Conservation (phyloP, 176 grass and related monocot species). For the Microstegium vimineum region DNA sequence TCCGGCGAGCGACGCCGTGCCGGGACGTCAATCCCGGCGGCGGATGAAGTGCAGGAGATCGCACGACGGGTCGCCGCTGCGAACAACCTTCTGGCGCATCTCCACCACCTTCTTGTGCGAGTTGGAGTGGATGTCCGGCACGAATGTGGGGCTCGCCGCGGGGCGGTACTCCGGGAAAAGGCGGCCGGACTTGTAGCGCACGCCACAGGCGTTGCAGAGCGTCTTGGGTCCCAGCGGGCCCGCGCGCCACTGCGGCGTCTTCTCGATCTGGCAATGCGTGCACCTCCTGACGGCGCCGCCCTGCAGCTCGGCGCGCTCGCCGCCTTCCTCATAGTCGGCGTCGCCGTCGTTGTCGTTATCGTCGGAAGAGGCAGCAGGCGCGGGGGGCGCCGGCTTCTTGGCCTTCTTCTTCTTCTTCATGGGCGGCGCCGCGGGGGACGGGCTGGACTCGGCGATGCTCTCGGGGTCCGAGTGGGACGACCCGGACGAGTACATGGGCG, state of each 20-base stretch:
- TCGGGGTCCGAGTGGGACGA: slow-evolving; percentile 47
- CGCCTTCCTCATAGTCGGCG: slow-evolving; percentile 49
- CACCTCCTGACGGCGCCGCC: slow-evolving; percentile 67
- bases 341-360: slow-evolving; percentile 22
- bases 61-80: slow-evolving; percentile 28
- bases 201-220: slow-evolving; percentile 97
- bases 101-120: slow-evolving; percentile 99
- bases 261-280: slow-evolving; percentile 96
- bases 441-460: slow-evolving; percentile 61
- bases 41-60: slow-evolving; percentile 82
- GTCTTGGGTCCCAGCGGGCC: slow-evolving; percentile 94
- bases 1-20: not conserved
- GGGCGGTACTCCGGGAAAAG: slow-evolving; percentile 99
- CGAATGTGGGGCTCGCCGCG: slow-evolving; percentile 90
- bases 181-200: slow-evolving; percentile 92
- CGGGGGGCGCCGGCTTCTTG: slow-evolving; percentile 35
- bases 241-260: slow-evolving; percentile 97
- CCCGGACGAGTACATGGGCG: slow-evolving; percentile 37
- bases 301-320: slow-evolving; percentile 18
- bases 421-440: slow-evolving; percentile 15
- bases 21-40: slow-evolving; percentile 51
- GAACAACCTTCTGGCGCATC: slow-evolving; percentile 65
- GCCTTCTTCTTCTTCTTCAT: slow-evolving; percentile 79
- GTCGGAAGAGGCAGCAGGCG: not conserved
- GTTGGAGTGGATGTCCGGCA: slow-evolving; percentile 84